Percentiles rank a stretch among this genome's conserved stretches.
Evolutionary conservation across 768 basidiomycete species (phyloP).

Genomic region (Macrocybe gigantea): DNA sequence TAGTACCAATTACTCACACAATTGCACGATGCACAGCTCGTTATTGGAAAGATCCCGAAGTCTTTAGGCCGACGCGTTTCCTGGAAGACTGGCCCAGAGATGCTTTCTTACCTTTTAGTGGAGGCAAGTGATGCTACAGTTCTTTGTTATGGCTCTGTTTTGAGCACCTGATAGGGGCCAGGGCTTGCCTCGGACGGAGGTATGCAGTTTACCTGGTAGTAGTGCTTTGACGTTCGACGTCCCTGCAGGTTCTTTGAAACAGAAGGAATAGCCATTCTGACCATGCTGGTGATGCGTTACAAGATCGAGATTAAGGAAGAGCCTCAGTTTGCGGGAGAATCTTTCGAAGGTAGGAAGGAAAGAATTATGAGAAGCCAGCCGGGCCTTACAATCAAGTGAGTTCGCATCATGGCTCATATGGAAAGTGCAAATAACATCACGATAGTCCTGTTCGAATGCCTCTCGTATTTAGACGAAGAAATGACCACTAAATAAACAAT

Average conservation of each 20-base stretch:
- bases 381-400: conserved; percentile 42
- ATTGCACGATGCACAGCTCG: conserved; percentile 28
- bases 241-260: conserved; percentile 44
- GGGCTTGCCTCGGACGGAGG: conserved; percentile 41
- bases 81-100: conserved; percentile 49
- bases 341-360: conserved; percentile 38
- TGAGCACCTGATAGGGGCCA: conserved; percentile 22
- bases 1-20: neutral
- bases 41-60: conserved; percentile 49
- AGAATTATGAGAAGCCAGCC: conserved; percentile 30
- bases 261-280: conserved; percentile 45
- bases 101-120: conserved; percentile 49
- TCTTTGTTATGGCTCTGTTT: neutral
- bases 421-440: neutral
- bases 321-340: conserved; percentile 38
- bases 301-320: conserved; percentile 46
- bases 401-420: conserved; percentile 5
- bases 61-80: conserved; percentile 42
- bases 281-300: conserved; percentile 40
- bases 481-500: neutral
- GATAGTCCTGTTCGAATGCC: conserved; percentile 25
- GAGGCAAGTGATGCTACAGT: conserved; percentile 20
- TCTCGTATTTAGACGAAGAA: conserved; percentile 26
- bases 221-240: neutral
- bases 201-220: conserved; percentile 11